phyloP scores from a whole-genome alignment of 2,329 filamentous ascomycete species.

The Botrytis squamosa region DNA sequence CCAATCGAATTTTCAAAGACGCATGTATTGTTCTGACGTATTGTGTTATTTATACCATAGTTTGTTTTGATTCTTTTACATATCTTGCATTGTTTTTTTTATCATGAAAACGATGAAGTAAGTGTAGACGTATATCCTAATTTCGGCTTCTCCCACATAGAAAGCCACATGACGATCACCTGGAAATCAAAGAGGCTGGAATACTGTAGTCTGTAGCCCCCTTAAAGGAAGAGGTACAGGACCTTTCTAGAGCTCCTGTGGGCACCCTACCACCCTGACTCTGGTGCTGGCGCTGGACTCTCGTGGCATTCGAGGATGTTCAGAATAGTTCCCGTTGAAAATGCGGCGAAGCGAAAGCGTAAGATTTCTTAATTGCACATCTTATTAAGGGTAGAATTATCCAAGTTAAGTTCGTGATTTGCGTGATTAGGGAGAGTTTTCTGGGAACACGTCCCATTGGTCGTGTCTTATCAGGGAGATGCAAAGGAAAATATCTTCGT shows the following conservation, averaged over 20 bases:
- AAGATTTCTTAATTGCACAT: conserved; percentile 23
- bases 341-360: conserved; percentile 20
- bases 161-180: conserved; percentile 9
- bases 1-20: neutral
- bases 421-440: conserved; percentile 9
- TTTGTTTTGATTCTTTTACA: neutral
- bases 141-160: conserved; percentile 3
- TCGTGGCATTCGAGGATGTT: conserved; percentile 22
- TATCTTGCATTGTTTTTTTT: neutral
- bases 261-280: neutral
- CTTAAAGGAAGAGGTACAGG: conserved; percentile 3
- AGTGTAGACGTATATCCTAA: neutral
- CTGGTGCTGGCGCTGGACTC: neutral
- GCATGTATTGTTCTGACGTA: neutral
- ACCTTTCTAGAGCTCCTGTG: neutral
- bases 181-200: conserved; percentile 16
- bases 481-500: conserved; percentile 18
- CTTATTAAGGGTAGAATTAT: conserved; percentile 3
- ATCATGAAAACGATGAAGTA: neutral
- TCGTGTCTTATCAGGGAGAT: conserved; percentile 10
- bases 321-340: conserved; percentile 20
- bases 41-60: neutral
- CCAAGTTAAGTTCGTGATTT: conserved; percentile 5
- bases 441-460: conserved; percentile 19
- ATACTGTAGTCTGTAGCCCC: neutral